Base-by-base conservation (phyloP, 805 yeast species). In the Yarrowia sp. region DNA sequence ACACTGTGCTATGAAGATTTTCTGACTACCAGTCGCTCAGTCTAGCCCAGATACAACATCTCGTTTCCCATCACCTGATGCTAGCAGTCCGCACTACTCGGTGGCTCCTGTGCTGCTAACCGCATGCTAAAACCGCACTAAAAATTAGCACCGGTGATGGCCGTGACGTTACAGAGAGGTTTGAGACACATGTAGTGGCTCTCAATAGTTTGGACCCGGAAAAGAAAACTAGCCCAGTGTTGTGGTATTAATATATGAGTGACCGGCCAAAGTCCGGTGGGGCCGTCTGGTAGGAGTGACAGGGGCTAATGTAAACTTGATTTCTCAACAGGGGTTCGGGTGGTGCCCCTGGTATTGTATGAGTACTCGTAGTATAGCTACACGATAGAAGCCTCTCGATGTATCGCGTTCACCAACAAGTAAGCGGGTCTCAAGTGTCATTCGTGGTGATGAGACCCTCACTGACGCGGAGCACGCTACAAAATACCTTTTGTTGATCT, bases 1-100 rank as follows among this genome's bases (percentile, higher is more conserved):
- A 36, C n/a, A 36, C 16, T 50, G 10, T 16, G 19, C 26, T 16
- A 15, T 8, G 56, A 26, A 26, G 32, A 26, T 5, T 26, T 26
- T 26, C 32, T 15, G 19, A 8, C 15, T 15, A 14, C 14, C 5
- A 22, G 41, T 50, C 26, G n/a, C 16, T 5, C 14, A 16, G 32
- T 14, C 56, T 35, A 36, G 42, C 56, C 56, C 56, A 52, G 19
- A 5, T 10, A 15, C 15, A 19, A 10, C 40, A 7, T 11, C 56
- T 36, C 56, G 56, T 52, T 52, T 52, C 42, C 56, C 56, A 16
- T 52, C 56, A 52, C 42, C 56, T 52, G 56, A 52, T 16, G 42
- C 26, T 3, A 16, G 1, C 8, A n/a, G 11, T 52, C 32, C 42
- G 42, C 32, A 14, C 56, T 52, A 52, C n/a, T 2, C 7, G 32